Percentiles rank a stretch among this genome's conserved stretches.
phyloP scores from a whole-genome alignment of 2,329 filamentous ascomycete species.

The Microdochium bolleyi region DNA sequence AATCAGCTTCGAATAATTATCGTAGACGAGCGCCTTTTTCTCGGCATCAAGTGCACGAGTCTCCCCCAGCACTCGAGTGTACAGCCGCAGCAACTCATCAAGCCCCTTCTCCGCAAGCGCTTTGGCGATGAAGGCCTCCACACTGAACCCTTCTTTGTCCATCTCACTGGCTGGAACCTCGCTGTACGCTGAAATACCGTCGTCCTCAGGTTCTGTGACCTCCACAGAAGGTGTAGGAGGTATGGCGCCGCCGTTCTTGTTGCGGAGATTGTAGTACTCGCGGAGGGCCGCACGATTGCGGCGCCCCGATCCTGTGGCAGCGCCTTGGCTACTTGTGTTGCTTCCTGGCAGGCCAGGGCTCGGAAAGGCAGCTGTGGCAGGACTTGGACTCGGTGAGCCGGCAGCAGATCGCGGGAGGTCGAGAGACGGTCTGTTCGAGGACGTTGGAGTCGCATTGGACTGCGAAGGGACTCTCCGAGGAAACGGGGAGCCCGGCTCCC shows the following conservation, averaged over 20 bases:
- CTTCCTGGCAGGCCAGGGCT: slow-evolving; percentile 12
- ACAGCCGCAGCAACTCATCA: slow-evolving; percentile 60
- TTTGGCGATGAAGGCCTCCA: slow-evolving; percentile 57
- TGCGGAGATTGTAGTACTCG: slow-evolving; percentile 87
- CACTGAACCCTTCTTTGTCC: slow-evolving; percentile 65
- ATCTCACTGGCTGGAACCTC: slow-evolving; percentile 63
- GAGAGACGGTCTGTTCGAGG: slow-evolving; percentile 68
- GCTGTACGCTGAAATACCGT: slow-evolving; percentile 27
- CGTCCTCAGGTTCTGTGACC: slow-evolving; percentile 30
- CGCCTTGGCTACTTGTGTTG: slow-evolving; percentile 17
- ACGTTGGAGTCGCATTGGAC: slow-evolving; percentile 55
- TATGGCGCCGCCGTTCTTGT: slow-evolving; percentile 24
- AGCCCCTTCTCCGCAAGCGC: slow-evolving; percentile 56
- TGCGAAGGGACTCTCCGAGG: slow-evolving; percentile 45
- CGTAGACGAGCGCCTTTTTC: slow-evolving; percentile 93
- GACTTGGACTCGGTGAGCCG: slow-evolving; percentile 40
- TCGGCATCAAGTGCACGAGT: slow-evolving; percentile 88
- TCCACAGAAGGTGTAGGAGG: slow-evolving; percentile 29
- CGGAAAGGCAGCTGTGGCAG: slow-evolving; percentile 3
- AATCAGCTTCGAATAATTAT: slow-evolving; percentile 97
- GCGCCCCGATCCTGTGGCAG: slow-evolving; percentile 30
- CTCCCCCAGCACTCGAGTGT: slow-evolving; percentile 68
- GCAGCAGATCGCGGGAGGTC: slow-evolving; percentile 55
- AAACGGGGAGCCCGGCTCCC: slow-evolving; percentile 50
- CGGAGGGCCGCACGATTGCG: slow-evolving; percentile 80